Evolutionary conservation across 768 basidiomycete species (phyloP).

Genomic region (Boletus rubroflammeus): DNA sequence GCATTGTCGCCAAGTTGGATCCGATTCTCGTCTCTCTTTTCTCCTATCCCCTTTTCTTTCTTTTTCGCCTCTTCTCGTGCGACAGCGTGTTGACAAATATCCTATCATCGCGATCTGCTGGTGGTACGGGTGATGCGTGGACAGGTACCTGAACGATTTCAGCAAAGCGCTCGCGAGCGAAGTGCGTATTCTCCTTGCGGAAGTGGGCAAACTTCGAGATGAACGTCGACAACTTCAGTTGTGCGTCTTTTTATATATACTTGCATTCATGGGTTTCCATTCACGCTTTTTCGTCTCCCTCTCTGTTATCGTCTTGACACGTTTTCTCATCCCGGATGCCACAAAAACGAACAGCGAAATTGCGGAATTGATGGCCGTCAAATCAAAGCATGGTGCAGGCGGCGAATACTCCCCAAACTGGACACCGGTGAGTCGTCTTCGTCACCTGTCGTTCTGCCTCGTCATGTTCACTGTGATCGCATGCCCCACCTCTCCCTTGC

Average conservation of each 20-base stretch:
- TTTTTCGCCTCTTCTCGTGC: background rate
- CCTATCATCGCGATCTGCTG: background rate
- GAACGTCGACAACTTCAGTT: constrained; percentile 56
- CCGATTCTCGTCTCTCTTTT: background rate
- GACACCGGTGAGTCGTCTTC: constrained; percentile 44
- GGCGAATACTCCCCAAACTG: constrained; percentile 78
- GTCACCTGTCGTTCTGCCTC: background rate
- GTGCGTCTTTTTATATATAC: constrained; percentile 37
- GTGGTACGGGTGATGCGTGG: background rate
- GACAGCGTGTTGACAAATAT: constrained; percentile 6
- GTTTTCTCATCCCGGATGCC: background rate
- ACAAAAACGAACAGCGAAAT: constrained; percentile 57
- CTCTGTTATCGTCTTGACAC: background rate
- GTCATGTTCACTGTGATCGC: background rate
- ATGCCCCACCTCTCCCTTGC: background rate
- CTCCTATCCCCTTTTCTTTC: background rate
- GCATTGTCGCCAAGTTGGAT: constrained; percentile 6
- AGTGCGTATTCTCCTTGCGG: constrained; percentile 57
- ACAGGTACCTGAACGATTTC: constrained; percentile 56
- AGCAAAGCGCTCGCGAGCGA: constrained; percentile 60
- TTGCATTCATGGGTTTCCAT: background rate
- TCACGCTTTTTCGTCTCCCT: background rate
- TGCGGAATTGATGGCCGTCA: constrained; percentile 77
- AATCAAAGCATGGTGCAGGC: constrained; percentile 77
- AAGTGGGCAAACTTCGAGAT: constrained; percentile 58